A percentile compares a stretch with the other conserved stretches of the same genome.
Evolutionary conservation across 169 alveolate species (phyloP).

Genomic region (Plasmodium berghei): DNA sequence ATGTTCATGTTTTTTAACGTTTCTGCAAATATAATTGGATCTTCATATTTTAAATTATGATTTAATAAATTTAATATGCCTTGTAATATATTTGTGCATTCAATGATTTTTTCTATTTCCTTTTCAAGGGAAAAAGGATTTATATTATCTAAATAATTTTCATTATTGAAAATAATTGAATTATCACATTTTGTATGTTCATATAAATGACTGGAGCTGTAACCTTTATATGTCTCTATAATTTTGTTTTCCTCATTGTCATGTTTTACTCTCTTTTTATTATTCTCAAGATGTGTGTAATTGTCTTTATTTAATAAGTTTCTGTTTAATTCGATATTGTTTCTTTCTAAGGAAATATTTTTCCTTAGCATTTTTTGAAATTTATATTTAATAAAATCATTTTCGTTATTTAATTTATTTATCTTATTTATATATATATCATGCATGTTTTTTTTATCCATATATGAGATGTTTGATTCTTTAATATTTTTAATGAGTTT

Average conservation of each 20-base stretch:
- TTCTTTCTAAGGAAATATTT: slow-evolving; percentile 31
- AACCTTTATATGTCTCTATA: neutral
- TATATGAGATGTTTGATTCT: slow-evolving; percentile 1
- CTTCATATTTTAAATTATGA: slow-evolving; percentile 49
- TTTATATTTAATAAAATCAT: slow-evolving; percentile 59
- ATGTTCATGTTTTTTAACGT: slow-evolving; percentile 24
- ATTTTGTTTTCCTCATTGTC: neutral
- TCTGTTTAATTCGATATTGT: slow-evolving; percentile 26
- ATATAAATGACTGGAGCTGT: neutral
- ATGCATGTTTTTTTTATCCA: slow-evolving; percentile 13
- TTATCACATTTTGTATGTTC: too few relatives aligned
- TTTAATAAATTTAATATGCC: slow-evolving; percentile 32
- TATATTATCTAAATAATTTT: neutral
- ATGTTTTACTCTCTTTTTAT: neutral
- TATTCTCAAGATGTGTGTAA: slow-evolving; percentile 1
- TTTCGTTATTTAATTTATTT: slow-evolving; percentile 48
- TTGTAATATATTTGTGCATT: slow-evolving; percentile 41
- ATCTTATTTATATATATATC: slow-evolving; percentile 25
- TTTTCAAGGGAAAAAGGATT: slow-evolving; percentile 10
- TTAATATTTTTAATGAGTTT: slow-evolving; percentile 14
- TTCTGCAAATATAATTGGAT: slow-evolving; percentile 38
- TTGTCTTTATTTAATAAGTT: slow-evolving; percentile 27
- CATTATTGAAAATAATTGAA: neutral
- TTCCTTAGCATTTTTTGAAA: slow-evolving; percentile 50
- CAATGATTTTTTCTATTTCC: slow-evolving; percentile 26